Conservation (phyloP, 352 stramenopile species). For the Pythium grandisporangium region DNA sequence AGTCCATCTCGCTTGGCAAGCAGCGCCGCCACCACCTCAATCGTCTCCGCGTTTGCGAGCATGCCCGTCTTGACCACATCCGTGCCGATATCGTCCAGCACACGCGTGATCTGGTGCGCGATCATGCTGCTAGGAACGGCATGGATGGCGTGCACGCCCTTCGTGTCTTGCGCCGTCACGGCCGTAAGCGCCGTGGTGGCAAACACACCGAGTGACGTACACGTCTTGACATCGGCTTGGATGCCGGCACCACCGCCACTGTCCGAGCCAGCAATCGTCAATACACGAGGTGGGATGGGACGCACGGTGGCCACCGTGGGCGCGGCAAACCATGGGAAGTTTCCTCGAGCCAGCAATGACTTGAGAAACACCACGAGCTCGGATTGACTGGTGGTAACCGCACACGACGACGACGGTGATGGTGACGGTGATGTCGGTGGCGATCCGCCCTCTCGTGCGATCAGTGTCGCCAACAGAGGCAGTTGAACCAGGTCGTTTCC, state of each 20-base stretch:
- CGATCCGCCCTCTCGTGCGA: too few species aligned
- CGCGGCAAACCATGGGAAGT: slow-evolving; percentile 2
- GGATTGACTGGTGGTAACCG: too few species aligned
- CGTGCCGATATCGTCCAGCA: slow-evolving; percentile 84
- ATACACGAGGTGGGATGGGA: slow-evolving; percentile 31
- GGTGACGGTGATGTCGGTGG: too few species aligned
- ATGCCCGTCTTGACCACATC: slow-evolving; percentile 92
- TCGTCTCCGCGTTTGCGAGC: slow-evolving; percentile 80
- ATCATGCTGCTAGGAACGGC: slow-evolving; percentile 57
- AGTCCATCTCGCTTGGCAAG: slow-evolving; percentile 36
- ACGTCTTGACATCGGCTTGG: slow-evolving; percentile 91
- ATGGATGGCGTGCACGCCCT: slow-evolving; percentile 40
- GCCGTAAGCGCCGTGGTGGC: slow-evolving; percentile 86
- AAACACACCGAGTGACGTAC: slow-evolving; percentile 77
- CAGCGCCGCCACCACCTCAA: slow-evolving; percentile 51
- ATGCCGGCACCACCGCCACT: slow-evolving; percentile 87
- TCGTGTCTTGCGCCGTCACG: slow-evolving; percentile 86
- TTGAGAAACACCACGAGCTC: slow-evolving; percentile 19
- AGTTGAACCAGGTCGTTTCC: too few species aligned
- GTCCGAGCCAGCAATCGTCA: slow-evolving; percentile 92
- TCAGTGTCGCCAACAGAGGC: background rate
- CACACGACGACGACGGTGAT: too few species aligned
- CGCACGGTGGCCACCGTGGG: background rate
- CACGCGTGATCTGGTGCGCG: slow-evolving; percentile 66
- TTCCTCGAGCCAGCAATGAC: slow-evolving; percentile 6